Conservation (phyloP, 495 filamentous ascomycete species). For the Aspergillus nanangensis region DNA sequence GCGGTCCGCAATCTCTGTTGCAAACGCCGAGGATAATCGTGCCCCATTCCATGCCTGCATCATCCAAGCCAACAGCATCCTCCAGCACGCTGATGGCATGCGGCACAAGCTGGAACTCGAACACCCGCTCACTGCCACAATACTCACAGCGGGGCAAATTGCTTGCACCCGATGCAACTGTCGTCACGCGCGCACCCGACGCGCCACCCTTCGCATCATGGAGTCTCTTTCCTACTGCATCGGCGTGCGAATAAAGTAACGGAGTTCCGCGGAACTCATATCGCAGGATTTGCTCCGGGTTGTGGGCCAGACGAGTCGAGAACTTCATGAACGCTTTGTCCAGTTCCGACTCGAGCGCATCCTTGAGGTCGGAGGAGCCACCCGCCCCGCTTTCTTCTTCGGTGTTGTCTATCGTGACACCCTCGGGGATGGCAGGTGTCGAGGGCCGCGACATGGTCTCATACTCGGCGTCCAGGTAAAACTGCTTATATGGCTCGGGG, state of each 20-base stretch:
- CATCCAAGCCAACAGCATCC: conserved; percentile 62
- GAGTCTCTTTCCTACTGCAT: conserved; percentile 67
- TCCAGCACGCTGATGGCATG: conserved; percentile 89
- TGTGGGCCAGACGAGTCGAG: conserved; percentile 81
- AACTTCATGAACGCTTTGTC: conserved; percentile 89
- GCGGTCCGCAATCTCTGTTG: conserved; percentile 59
- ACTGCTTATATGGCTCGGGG: conserved; percentile 66
- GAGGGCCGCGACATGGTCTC: conserved; percentile 63
- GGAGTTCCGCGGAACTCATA: conserved; percentile 85
- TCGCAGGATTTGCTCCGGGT: conserved; percentile 88
- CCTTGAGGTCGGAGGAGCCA: conserved; percentile 65
- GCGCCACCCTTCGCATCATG: conserved; percentile 23
- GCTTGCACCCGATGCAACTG: conserved; percentile 18
- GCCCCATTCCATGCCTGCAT: conserved; percentile 97
- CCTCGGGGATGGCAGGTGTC: conserved; percentile 39
- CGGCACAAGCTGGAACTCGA: conserved; percentile 87
- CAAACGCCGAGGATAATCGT: conserved; percentile 92
- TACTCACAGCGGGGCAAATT: conserved; percentile 69
- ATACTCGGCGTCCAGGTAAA: conserved; percentile 88
- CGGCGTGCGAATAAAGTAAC: conserved; percentile 73
- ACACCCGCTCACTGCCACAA: conserved; percentile 72
- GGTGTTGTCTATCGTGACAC: conserved; percentile 53
- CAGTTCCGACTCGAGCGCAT: conserved; percentile 74
- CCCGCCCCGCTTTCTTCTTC: conserved; percentile 43
- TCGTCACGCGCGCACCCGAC: conserved; percentile 26